Evolutionary conservation across 805 yeast genomes (phyloP).

Genomic region (Saturnispora silvae): DNA sequence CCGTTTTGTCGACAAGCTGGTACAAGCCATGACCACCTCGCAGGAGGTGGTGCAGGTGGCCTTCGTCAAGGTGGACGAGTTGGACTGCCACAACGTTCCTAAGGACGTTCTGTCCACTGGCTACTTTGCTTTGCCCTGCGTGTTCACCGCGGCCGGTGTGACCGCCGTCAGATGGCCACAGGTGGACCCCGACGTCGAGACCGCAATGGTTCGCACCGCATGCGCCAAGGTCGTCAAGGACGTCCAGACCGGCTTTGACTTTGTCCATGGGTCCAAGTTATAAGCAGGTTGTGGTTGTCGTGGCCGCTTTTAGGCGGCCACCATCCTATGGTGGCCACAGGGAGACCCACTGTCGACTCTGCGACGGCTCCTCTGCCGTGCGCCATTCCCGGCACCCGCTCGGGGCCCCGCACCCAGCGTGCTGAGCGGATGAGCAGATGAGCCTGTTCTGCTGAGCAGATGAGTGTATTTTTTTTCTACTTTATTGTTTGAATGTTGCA

Average conservation of each 20-base stretch:
- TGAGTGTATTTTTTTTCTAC: no score
- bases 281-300: background rate
- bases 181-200: slow-evolving; percentile 42
- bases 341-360: no score
- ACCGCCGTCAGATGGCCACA: slow-evolving; percentile 13
- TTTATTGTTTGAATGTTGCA: no score
- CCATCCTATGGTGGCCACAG: no score
- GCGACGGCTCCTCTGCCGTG: no score
- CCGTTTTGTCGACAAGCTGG: slow-evolving; percentile 55
- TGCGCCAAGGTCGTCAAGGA: slow-evolving; percentile 82
- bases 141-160: slow-evolving; percentile 28
- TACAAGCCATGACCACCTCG: slow-evolving; percentile 39
- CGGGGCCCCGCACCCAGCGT: no score
- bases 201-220: slow-evolving; percentile 69
- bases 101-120: slow-evolving; percentile 29
- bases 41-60: slow-evolving; percentile 37
- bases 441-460: no score
- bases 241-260: slow-evolving; percentile 88
- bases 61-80: slow-evolving; percentile 44
- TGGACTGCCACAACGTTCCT: slow-evolving; percentile 32
- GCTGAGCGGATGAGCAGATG: no score
- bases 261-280: slow-evolving; percentile 33
- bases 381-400: no score
- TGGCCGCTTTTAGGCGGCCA: no score
- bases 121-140: slow-evolving; percentile 40